Evolutionary conservation across 2,329 filamentous ascomycete genomes (phyloP), one percentile per base, ranked within the genome.

Genomic region (Cladophialophora carrionii): DNA sequence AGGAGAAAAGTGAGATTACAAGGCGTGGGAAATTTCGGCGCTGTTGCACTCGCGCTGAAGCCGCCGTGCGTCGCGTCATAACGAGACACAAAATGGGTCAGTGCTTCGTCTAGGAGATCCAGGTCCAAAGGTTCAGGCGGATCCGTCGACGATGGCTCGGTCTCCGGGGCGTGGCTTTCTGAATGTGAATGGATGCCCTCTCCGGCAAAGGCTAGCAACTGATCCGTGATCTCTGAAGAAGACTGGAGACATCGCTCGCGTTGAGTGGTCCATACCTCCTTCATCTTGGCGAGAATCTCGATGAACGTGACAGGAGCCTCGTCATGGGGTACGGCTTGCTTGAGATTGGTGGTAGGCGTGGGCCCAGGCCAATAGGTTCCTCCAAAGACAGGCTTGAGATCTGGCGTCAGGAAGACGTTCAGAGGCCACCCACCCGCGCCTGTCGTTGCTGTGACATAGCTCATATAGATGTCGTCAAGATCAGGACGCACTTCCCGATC

Each of bases 381-480:
- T 43, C 95, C 95, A 78, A 97, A 98, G 9, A 99, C 90, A 0
- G 95, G 95, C 74, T 96, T 89, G 29, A 98, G 84, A 71, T 96
- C 89, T 0, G 95, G 92, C 0, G 95, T 99, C 32, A 98, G 84
- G 75, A 99, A 98, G n/a, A 96, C 88, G 74, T 97, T 98, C 66
- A 98, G 80, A 0, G 95, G 95, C 93, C 95, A 98, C 46, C 95
- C 95, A 9, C 92, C 94, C 1, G 87, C 89, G 22, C 90, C 92
- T 64, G 90, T 96, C 10, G 95, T 94, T 1, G 94, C 94, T 76
- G 97, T 92, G 48, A 96, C 89, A 77, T 96, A 99, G 80, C 96
- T 96, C 92, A 97, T 97, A 77, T 98, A 98, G 70, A 98, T 93
- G 67, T 90, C 88, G 74, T 99, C 95, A 69, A 98, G 87, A 74